Evolutionary conservation across 2,329 filamentous ascomycete species (phyloP).

Genomic region (Fusarium marasasianum): DNA sequence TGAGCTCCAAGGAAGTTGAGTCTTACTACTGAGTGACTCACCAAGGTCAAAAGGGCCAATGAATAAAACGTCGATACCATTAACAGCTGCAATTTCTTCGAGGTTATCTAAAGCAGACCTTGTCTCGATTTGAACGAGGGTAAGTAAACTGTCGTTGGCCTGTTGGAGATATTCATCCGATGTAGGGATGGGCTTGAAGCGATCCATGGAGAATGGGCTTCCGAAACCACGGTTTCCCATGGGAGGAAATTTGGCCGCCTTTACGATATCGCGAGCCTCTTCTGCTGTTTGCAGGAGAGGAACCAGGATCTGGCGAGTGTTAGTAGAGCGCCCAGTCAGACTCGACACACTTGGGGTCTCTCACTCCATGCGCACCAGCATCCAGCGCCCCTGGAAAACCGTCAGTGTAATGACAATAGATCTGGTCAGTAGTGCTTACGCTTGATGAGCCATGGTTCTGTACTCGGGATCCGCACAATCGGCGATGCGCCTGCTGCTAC

Average conservation of each 20-base stretch:
- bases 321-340: rapidly evolving
- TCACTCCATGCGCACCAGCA: constrained; percentile 13
- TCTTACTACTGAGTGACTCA: not conserved
- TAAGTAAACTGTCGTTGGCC: constrained; percentile 9
- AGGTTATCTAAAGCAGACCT: not conserved
- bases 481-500: constrained; percentile 20
- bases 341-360: not conserved
- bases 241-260: constrained; percentile 8
- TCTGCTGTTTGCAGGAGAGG: constrained; percentile 6
- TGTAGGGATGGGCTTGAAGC: constrained; percentile 8
- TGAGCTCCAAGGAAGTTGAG: rapidly evolving
- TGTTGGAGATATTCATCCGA: constrained; percentile 16
- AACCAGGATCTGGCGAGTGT: not conserved
- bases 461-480: constrained; percentile 14
- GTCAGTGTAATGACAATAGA: rapidly evolving
- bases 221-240: constrained; percentile 15
- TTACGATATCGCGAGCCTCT: constrained; percentile 8
- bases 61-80: constrained; percentile 1
- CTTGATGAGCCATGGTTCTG: constrained; percentile 18
- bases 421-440: not conserved
- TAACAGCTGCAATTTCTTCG: not conserved
- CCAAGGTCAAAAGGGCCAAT: constrained; percentile 8
- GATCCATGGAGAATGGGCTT: constrained; percentile 5
- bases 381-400: not conserved
- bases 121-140: constrained; percentile 14